Conservation (phyloP, 2,329 filamentous ascomycete species). For the Aspergillus flavus region DNA sequence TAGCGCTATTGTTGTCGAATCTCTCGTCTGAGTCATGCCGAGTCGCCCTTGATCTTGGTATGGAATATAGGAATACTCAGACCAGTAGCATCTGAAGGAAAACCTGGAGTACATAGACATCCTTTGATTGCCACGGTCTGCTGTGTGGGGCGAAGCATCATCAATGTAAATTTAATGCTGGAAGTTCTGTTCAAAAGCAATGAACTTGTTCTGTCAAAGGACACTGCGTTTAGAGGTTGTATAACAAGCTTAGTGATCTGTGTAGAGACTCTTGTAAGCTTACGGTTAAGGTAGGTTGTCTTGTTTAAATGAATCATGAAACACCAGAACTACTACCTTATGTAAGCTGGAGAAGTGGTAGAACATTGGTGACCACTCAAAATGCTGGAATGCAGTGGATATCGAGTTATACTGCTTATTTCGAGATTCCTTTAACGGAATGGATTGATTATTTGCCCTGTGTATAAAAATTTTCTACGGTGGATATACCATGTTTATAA, state of each 20-base stretch:
- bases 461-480: no score
- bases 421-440: no score
- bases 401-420: no score
- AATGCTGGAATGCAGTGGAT: no score
- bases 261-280: background rate
- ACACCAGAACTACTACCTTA: no score
- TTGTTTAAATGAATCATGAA: no score
- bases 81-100: background rate
- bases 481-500: no score
- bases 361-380: no score
- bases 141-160: background rate
- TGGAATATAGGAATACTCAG: background rate
- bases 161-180: background rate
- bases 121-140: background rate
- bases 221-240: background rate
- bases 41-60: background rate
- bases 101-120: background rate
- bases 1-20: slow-evolving; percentile 88
- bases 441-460: no score
- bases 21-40: slow-evolving; percentile 37
- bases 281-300: background rate
- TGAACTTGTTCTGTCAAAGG: no score
- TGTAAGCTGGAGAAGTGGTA: no score
- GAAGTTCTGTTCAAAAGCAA: no score
- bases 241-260: background rate